A percentile compares a stretch with the other conserved stretches of the same genome.
phyloP scores from a whole-genome alignment of 1,139 yeast species.

The Geotrichum candidum region DNA sequence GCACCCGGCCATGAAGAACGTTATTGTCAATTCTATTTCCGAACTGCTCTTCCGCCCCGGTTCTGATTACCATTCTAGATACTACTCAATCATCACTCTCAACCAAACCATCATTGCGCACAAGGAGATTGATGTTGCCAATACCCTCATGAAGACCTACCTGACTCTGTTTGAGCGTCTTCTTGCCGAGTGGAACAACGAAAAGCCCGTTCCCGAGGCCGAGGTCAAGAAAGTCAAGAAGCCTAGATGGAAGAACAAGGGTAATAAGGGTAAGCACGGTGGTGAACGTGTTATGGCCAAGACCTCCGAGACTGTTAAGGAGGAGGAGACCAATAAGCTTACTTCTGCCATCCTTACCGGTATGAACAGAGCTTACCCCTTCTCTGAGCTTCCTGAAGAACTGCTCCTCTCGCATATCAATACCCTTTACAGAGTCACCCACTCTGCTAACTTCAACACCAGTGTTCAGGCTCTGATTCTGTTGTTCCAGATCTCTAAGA shows the following conservation, averaged over 20 bases:
- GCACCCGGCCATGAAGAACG: constrained; percentile 92
- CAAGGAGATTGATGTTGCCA: constrained; percentile 72
- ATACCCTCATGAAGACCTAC: constrained; percentile 73
- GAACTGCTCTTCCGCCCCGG: constrained; percentile 74
- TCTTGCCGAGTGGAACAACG: constrained; percentile 60
- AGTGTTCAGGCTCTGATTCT: constrained; percentile 87
- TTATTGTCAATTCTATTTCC: constrained; percentile 70
- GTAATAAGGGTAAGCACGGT: constrained; percentile 58
- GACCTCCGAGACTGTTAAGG: constrained; percentile 63
- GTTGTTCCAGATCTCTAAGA: constrained; percentile 60
- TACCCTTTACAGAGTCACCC: constrained; percentile 83
- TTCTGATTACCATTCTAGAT: constrained; percentile 79
- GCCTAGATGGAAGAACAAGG: constrained; percentile 36
- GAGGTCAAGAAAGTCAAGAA: constrained; percentile 39
- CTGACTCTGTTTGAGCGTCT: constrained; percentile 81
- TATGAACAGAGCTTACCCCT: constrained; percentile 93
- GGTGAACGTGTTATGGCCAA: constrained; percentile 65
- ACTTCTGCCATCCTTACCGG: constrained; percentile 93
- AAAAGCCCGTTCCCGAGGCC: constrained; percentile 32
- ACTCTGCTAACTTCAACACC: constrained; percentile 89
- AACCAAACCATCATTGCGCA: constrained; percentile 87
- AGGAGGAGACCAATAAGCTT: constrained; percentile 78
- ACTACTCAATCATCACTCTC: constrained; percentile 79
- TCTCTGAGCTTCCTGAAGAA: constrained; percentile 67
- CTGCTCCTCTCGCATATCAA: constrained; percentile 74